Evolutionary conservation across 345 rosid species (phyloP).

Genomic region (Ceriops tagal): DNA sequence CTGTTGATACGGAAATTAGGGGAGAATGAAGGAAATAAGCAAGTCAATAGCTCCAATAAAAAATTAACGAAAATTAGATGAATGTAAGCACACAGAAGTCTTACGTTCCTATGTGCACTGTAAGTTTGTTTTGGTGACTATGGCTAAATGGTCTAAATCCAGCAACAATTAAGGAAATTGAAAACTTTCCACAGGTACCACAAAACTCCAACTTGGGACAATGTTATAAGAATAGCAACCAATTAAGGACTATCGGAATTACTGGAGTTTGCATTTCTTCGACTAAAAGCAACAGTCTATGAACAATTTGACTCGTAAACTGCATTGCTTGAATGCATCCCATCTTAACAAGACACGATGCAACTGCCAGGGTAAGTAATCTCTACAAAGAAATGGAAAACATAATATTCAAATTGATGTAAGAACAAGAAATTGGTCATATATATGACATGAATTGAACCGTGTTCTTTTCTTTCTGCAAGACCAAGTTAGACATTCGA

Average conservation of each 20-base stretch:
- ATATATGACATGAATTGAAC: background rate
- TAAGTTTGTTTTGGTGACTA: background rate
- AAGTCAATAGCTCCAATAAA: background rate
- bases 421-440: background rate
- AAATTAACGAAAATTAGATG: background rate
- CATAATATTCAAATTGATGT: background rate
- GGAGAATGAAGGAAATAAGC: background rate
- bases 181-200: background rate
- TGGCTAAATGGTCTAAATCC: slow-evolving; percentile 1
- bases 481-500: background rate
- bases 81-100: background rate
- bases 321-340: background rate
- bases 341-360: too few relatives aligned
- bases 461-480: too few relatives aligned
- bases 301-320: background rate
- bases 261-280: background rate
- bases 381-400: background rate
- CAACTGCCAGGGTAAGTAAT: background rate
- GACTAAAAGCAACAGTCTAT: background rate
- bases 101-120: background rate
- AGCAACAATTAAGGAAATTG: background rate
- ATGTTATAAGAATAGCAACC: background rate
- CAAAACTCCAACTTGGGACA: background rate
- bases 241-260: background rate
- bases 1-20: background rate